Evolutionary conservation across 768 basidiomycete genomes (phyloP).

Genomic region (Leccinum aurantiacum): DNA sequence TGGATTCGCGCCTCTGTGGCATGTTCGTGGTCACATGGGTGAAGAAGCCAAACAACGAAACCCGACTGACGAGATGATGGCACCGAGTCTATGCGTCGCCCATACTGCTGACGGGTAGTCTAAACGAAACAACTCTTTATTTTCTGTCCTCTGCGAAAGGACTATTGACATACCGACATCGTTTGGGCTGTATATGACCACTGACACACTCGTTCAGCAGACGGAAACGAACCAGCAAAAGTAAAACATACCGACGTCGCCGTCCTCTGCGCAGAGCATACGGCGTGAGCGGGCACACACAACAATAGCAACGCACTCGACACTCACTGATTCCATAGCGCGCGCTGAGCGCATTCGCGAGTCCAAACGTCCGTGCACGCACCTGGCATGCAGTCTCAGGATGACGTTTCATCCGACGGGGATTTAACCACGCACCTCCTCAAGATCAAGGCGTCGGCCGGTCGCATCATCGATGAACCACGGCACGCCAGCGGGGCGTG

Average conservation of each 20-base stretch:
- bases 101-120: constrained; percentile 58
- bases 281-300: constrained; percentile 1
- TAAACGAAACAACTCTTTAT: constrained; percentile 21
- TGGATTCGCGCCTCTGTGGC: constrained; percentile 35
- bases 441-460: constrained; percentile 42
- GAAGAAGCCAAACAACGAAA: not conserved
- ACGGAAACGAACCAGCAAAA: not conserved
- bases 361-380: constrained; percentile 43
- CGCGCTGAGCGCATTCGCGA: constrained; percentile 53
- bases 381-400: constrained; percentile 26
- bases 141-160: not conserved
- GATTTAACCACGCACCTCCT: constrained; percentile 42
- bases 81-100: constrained; percentile 60
- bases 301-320: constrained; percentile 3
- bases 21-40: not conserved
- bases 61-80: constrained; percentile 52
- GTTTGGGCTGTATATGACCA: constrained; percentile 65
- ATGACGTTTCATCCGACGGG: not conserved
- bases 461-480: constrained; percentile 62
- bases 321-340: constrained; percentile 50
- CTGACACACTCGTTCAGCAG: constrained; percentile 32
- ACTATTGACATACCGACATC: constrained; percentile 46
- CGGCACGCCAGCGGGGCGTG: constrained; percentile 43
- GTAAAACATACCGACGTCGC: constrained; percentile 49
- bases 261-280: constrained; percentile 36